phyloP scores from a whole-genome alignment of 2,329 filamentous ascomycete genomes.

The Tolypocladium guangdongense region DNA sequence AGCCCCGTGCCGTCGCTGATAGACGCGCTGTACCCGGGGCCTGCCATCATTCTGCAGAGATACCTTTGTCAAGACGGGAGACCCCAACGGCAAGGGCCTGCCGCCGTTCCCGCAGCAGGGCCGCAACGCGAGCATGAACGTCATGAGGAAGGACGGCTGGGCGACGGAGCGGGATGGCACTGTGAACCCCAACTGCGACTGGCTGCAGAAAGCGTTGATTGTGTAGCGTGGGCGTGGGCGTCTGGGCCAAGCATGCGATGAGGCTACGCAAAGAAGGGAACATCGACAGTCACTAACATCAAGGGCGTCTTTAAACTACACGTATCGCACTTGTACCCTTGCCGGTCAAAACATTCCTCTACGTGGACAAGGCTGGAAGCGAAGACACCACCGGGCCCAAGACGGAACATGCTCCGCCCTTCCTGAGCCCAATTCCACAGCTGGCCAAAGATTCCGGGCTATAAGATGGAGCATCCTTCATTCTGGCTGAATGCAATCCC shows the following conservation, averaged over 20 bases:
- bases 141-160: not conserved
- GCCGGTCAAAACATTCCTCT: no score
- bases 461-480: not conserved
- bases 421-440: no score
- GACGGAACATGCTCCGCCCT: no score
- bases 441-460: not conserved
- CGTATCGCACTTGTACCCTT: no score
- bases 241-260: not conserved
- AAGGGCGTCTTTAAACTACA: no score
- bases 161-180: not conserved
- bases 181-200: no score
- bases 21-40: no score
- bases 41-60: not conserved
- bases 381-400: no score
- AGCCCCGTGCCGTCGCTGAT: no score
- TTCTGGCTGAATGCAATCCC: not conserved
- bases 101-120: not conserved
- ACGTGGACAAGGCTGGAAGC: no score
- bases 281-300: not conserved
- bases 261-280: not conserved
- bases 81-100: not conserved
- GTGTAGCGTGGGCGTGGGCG: not conserved
- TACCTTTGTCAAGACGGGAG: no score
- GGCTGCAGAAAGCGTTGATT: no score
- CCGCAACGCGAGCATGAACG: not conserved